Evolutionary conservation across 108 stramenopile genomes (phyloP).

Genomic region (Fragilaria radians): DNA sequence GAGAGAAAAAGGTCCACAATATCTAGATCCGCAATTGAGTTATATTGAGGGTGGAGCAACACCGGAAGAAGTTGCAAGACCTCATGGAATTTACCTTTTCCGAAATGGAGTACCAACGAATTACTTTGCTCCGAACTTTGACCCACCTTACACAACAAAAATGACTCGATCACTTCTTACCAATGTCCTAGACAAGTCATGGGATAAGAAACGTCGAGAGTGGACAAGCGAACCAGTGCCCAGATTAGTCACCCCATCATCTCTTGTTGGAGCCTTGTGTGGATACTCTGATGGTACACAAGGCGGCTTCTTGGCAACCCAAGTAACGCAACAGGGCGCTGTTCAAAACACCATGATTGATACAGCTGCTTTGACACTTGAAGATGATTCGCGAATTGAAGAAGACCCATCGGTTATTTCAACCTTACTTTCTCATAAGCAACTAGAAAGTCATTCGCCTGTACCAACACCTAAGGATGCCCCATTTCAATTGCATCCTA

Average conservation of each 20-base stretch:
- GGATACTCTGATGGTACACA: slow-evolving; percentile 50
- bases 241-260: slow-evolving; percentile 48
- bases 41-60: slow-evolving; percentile 63
- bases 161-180: slow-evolving; percentile 68
- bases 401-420: not conserved
- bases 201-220: slow-evolving; percentile 78
- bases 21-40: slow-evolving; percentile 60
- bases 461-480: not conserved
- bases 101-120: slow-evolving; percentile 80
- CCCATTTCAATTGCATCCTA: not conserved
- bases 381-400: not conserved
- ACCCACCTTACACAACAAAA: slow-evolving; percentile 84
- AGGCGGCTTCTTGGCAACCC: slow-evolving; percentile 30
- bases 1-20: slow-evolving; percentile 85
- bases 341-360: not conserved
- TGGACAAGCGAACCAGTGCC: slow-evolving; percentile 73
- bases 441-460: not conserved
- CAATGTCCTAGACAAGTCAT: slow-evolving; percentile 73
- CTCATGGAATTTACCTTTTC: slow-evolving; percentile 81
- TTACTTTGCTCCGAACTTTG: slow-evolving; percentile 86
- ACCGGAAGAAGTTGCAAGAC: slow-evolving; percentile 66
- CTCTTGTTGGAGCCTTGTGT: slow-evolving; percentile 52
- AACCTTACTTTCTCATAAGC: not conserved
- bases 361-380: not conserved
- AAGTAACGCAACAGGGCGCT: not conserved